Conservation (phyloP, 2,329 filamentous ascomycete genomes). For the Aureobasidium sp. region DNA sequence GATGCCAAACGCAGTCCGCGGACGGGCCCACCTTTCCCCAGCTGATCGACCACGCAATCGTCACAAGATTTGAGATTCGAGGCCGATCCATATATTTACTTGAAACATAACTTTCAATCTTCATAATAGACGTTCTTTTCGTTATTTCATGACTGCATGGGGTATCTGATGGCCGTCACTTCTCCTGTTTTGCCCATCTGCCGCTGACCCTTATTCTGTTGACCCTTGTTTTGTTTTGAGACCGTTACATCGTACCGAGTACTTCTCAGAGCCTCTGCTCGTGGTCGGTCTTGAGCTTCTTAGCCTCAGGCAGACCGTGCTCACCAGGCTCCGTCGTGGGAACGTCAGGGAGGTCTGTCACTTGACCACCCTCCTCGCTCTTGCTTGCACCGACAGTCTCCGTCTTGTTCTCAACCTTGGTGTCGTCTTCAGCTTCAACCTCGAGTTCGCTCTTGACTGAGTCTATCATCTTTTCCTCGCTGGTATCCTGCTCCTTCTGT, state of each 20-base stretch:
- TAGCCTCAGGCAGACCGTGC: slow-evolving; percentile 37
- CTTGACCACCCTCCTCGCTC: slow-evolving; percentile 19
- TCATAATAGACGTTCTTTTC: neutral
- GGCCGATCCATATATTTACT: neutral
- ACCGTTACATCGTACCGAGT: neutral
- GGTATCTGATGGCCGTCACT: neutral
- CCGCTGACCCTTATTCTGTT: neutral
- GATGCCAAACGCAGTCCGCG: neutral
- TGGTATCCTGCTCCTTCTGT: neutral
- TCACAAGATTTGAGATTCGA: neutral
- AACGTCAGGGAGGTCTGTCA: slow-evolving; percentile 42
- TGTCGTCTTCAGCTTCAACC: neutral
- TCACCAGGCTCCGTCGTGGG: slow-evolving; percentile 41
- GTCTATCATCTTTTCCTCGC: neutral
- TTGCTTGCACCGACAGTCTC: slow-evolving; percentile 9
- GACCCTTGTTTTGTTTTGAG: neutral
- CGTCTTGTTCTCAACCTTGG: neutral
- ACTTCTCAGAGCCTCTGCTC: slow-evolving; percentile 18
- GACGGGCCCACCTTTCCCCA: neutral
- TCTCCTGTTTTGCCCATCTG: neutral
- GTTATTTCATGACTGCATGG: slow-evolving; percentile 10
- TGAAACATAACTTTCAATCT: neutral
- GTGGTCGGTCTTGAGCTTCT: slow-evolving; percentile 38
- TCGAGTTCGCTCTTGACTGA: neutral
- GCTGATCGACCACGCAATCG: neutral